Evolutionary conservation across 495 filamentous ascomycete species (phyloP).

Genomic region (Aspergillus heteromorphus): DNA sequence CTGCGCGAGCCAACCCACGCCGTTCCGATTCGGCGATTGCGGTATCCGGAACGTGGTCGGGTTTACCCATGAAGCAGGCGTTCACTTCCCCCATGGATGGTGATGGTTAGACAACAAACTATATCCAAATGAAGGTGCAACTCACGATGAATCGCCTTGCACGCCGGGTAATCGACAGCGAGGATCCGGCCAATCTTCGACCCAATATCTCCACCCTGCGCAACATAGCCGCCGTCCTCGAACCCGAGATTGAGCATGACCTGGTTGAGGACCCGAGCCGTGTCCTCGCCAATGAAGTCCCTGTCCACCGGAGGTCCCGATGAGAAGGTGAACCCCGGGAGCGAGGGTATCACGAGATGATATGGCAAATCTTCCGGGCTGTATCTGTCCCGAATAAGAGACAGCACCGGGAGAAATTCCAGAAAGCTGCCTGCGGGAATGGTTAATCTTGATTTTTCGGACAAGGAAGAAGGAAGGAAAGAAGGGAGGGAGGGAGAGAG

Average conservation of each 20-base stretch:
- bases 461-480: not conserved
- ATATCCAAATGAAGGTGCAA: too few relatives aligned
- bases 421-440: conserved; percentile 16
- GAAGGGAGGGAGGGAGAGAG: too few relatives aligned
- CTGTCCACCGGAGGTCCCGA: conserved; percentile 43
- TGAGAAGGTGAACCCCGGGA: conserved; percentile 60
- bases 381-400: conserved; percentile 46
- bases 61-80: conserved; percentile 46
- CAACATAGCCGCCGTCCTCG: conserved; percentile 53
- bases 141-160: conserved; percentile 40
- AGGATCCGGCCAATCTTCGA: conserved; percentile 43
- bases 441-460: not conserved
- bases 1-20: conserved; percentile 23
- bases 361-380: conserved; percentile 53
- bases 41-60: conserved; percentile 51
- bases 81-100: too few relatives aligned
- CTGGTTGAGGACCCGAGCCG: conserved; percentile 46
- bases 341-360: conserved; percentile 59
- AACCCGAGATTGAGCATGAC: conserved; percentile 60
- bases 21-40: conserved; percentile 31
- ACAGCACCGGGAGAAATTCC: conserved; percentile 35
- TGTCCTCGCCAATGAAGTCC: conserved; percentile 39
- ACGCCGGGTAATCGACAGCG: conserved; percentile 33
- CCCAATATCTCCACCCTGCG: conserved; percentile 65
- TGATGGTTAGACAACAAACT: conserved; percentile 3